Evolutionary conservation across 768 basidiomycete genomes (phyloP), one percentile per base, ranked within the genome.

Genomic region (Suillus plorans): DNA sequence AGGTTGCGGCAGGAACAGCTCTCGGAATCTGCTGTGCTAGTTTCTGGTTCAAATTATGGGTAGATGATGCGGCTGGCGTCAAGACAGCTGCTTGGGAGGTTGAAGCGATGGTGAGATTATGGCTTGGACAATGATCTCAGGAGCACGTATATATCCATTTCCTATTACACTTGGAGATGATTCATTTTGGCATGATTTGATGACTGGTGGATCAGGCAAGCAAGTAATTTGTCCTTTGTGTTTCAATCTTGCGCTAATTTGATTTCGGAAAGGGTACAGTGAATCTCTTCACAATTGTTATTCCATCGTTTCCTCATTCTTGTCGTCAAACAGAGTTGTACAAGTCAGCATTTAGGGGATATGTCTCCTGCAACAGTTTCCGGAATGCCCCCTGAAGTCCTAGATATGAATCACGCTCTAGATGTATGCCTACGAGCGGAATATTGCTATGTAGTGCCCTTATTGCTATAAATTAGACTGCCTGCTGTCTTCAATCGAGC

Each of bases 1-100:
- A 94, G 67, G 89, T 92, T 20, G 71, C 76, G 10, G 90, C 79
- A 34, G 92, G 92, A 1, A 78, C 75, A 39, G 72, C 75, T 3
- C 87, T 85, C 63, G 92, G 92, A 0, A 65, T 84, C 12, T 72
- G 71, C 4, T 86, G 85, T 70, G 84, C 87, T 12, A 69, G 74
- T 0, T 41, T 83, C 18, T 89, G 88, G 86, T 91, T 89, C 69
- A 72, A 66, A 47, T 41, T 86, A 20, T 92, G 91, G 91, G 5
- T 42, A n/a, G 69, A 65, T 49, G 68, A 76, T 64, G 8, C 63
- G 6, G 64, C 69, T 16, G 64, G 68, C 14, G 52, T 77, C 41
- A 53, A 64, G 44, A 75, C 75, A 8, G 41, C 70, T 0, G 68
- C 66, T n/a, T 61, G 67, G 42, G 60, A 59, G 31, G 42, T 67